Conservation (phyloP, 148 eudicot species). For the Cornus suecica region DNA sequence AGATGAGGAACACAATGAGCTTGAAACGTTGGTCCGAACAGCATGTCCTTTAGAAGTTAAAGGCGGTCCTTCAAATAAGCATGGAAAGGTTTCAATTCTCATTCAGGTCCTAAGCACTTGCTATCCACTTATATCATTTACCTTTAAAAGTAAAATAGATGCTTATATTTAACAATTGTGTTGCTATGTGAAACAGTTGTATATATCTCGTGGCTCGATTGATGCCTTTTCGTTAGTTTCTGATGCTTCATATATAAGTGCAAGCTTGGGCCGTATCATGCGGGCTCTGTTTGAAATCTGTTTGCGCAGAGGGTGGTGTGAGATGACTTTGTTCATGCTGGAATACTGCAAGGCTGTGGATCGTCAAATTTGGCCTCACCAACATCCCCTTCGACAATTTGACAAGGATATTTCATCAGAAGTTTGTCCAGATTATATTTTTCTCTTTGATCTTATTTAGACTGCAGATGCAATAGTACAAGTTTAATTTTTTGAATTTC, state of each 20-base stretch:
- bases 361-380: conserved; percentile 98
- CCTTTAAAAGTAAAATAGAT: conserved; percentile 2
- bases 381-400: conserved; percentile 95
- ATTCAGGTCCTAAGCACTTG: conserved; percentile 63
- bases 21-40: conserved; percentile 66
- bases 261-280: conserved; percentile 98
- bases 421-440: conserved; percentile 35
- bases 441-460: background rate
- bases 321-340: conserved; percentile 86
- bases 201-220: conserved; percentile 84
- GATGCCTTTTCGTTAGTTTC: conserved; percentile 90
- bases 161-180: conserved; percentile 9
- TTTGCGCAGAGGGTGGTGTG: conserved; percentile 98
- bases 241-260: conserved; percentile 97
- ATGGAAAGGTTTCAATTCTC: conserved; percentile 95
- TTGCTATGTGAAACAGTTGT: conserved; percentile 44
- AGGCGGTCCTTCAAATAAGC: conserved; percentile 92
- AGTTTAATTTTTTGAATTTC: background rate
- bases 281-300: conserved; percentile 97
- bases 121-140: background rate
- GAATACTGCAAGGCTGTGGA: conserved; percentile 99
- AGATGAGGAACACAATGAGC: conserved; percentile 95
- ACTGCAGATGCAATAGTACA: background rate
- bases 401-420: conserved; percentile 84
- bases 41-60: conserved; percentile 84